phyloP scores from a whole-genome alignment of 805 yeast species.

The Schwanniomyces occidentalis region DNA sequence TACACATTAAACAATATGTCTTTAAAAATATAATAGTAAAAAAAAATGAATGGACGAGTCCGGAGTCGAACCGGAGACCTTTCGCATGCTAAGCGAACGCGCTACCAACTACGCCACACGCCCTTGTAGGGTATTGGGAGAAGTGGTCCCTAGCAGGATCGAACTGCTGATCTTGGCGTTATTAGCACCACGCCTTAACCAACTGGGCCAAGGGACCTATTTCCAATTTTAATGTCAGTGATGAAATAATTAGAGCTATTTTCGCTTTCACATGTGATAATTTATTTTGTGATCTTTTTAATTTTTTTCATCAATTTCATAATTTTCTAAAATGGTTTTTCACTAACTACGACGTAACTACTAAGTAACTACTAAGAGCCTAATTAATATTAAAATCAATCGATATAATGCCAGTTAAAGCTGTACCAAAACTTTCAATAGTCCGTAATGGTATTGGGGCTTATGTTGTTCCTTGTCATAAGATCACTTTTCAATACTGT shows the following conservation, averaged over 20 bases:
- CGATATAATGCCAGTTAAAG: conserved; percentile 53
- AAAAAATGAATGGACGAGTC: conserved; percentile 44
- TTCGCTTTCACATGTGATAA: too few relatives aligned
- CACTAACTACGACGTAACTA: too few relatives aligned
- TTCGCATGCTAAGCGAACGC: conserved; percentile 52
- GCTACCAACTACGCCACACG: conserved; percentile 53
- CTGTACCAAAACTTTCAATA: conserved; percentile 55
- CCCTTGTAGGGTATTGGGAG: conserved; percentile 25
- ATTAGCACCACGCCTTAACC: conserved; percentile 56
- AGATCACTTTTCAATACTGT: conserved; percentile 76
- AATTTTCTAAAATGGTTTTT: too few relatives aligned
- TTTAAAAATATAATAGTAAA: too few relatives aligned
- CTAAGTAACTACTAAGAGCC: too few relatives aligned
- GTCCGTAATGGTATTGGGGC: conserved; percentile 80
- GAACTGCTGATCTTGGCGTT: conserved; percentile 77
- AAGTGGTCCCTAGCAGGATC: conserved; percentile 83
- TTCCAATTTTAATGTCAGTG: too few relatives aligned
- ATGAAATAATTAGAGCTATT: too few relatives aligned
- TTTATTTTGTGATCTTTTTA: too few relatives aligned
- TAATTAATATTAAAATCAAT: too few relatives aligned
- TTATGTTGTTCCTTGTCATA: conserved; percentile 71
- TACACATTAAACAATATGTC: too few relatives aligned
- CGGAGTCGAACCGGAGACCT: conserved; percentile 50
- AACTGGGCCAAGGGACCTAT: conserved; percentile 54
- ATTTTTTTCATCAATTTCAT: too few relatives aligned